Evolutionary conservation across 2,329 filamentous ascomycete species (phyloP), one percentile per base, ranked within the genome.

Genomic region (Plenodomus tracheiphilus): DNA sequence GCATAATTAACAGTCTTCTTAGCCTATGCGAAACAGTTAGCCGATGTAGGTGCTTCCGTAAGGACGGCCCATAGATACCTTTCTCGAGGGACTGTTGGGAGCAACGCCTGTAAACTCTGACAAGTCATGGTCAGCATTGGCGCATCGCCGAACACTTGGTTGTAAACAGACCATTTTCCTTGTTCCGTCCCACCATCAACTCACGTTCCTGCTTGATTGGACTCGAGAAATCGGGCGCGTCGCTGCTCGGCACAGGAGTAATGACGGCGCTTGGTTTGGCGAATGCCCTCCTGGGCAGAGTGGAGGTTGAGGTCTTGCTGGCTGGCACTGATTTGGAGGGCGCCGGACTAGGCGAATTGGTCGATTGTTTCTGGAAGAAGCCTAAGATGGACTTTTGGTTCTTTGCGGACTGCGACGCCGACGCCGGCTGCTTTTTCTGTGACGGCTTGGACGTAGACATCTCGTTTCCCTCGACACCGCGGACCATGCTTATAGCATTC

Each of bases 191-290:
- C 53, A 65, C 57, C 36, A 74, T 74, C 54, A 74, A 62, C 37
- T 69, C 68, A 46, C 77, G 77, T 47, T 83, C 78, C 54, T 87
- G 86, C 60, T 88, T 84, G 54, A 89, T 85, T 0, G 86, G 87
- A 70, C 85, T 88, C 1, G 81, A 79, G 18, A 85, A 85, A 44
- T 87, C 84, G 20, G 84, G 70, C 30, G 81, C 82, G 72, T 95
- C 90, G 72, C 91, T 95, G 71, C 89, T 96, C 4, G 91, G 87
- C 5, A 87, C 82, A 4, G 91, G 90, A 0, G 90, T 92, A 49
- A 86, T 75, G 32, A 77, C 75, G 47, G 59, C 44, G 15, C 53
- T 43, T 1, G 74, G 68, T 46, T 54, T 58, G 35, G 58, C 44
- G 47, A 75, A 69, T 7, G 68, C 64, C 19, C 57, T 64, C 45